A percentile compares a stretch with the other conserved stretches of the same genome.
phyloP scores from a whole-genome alignment of 2,329 filamentous ascomycete genomes.

The Fusarium continuum region DNA sequence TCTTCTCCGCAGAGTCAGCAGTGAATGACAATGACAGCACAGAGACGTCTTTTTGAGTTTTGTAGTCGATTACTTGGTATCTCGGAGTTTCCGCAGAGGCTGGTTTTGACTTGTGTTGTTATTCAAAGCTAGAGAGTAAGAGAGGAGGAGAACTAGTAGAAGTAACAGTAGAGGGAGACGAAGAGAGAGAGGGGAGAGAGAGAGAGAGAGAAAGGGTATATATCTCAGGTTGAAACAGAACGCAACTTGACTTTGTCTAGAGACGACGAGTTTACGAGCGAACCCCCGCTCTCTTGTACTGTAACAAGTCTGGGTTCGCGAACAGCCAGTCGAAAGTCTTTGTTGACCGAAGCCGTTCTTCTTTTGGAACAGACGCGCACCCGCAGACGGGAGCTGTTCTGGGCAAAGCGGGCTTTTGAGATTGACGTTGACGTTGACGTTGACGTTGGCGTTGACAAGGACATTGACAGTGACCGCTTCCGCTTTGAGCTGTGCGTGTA shows the following conservation, averaged over 20 bases:
- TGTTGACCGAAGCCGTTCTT: conserved; percentile 42
- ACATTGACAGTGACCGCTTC: conserved; percentile 23
- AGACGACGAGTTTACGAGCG: not conserved
- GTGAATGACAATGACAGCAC: conserved; percentile 19
- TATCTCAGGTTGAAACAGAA: conserved; percentile 24
- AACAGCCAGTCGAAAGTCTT: conserved; percentile 38
- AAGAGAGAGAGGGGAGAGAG: not conserved
- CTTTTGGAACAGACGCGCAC: conserved; percentile 21
- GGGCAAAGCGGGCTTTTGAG: conserved; percentile 38
- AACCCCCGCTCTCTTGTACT: conserved; percentile 36
- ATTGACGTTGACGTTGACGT: not conserved
- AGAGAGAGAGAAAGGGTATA: not conserved
- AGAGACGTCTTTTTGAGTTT: conserved; percentile 20
- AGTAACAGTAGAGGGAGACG: not conserved
- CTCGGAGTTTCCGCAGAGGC: not conserved
- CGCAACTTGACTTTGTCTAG: not conserved
- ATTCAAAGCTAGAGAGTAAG: not conserved
- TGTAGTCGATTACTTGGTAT: conserved; percentile 20
- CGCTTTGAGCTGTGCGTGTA: conserved; percentile 9
- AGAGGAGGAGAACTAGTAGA: not conserved
- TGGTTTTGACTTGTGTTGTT: not conserved
- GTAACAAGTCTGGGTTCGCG: conserved; percentile 34
- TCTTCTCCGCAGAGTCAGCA: conserved; percentile 12
- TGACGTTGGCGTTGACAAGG: too few species aligned
- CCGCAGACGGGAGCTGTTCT: conserved; percentile 31